phyloP scores from a whole-genome alignment of 2,329 filamentous ascomycete species.

The Penicillium sp. region DNA sequence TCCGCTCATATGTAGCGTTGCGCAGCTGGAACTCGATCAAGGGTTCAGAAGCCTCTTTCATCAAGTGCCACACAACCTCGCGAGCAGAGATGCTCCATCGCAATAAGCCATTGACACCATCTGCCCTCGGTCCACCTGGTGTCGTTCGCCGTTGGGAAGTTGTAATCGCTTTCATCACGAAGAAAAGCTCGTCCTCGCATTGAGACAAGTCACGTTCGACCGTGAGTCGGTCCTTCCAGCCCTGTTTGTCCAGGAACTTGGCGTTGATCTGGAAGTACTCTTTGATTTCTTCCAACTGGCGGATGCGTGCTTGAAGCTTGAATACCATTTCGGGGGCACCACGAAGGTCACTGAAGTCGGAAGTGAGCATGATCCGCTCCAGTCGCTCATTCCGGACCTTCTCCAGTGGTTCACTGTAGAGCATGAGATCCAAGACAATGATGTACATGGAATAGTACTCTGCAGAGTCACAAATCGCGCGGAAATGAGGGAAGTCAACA shows the following conservation, averaged over 20 bases:
- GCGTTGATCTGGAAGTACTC: conserved; percentile 91
- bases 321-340: conserved; percentile 92
- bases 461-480: conserved; percentile 92
- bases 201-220: conserved; percentile 83
- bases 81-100: conserved; percentile 91
- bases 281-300: conserved; percentile 94
- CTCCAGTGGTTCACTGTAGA: conserved; percentile 94
- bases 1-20: conserved; percentile 88
- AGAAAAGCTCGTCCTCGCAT: conserved; percentile 96
- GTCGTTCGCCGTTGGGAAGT: conserved; percentile 84
- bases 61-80: conserved; percentile 96
- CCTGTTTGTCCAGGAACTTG: conserved; percentile 77
- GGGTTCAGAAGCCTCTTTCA: conserved; percentile 80
- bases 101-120: conserved; percentile 75
- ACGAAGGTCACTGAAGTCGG: conserved; percentile 94
- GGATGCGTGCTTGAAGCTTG: conserved; percentile 84
- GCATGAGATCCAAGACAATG: conserved; percentile 89
- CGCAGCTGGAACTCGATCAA: conserved; percentile 90
- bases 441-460: conserved; percentile 99
- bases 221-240: conserved; percentile 85
- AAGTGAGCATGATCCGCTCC: conserved; percentile 98
- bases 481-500: conserved; percentile 91
- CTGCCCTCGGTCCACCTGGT: conserved; percentile 63
- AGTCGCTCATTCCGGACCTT: conserved; percentile 94
- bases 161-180: conserved; percentile 99